Base-by-base conservation (phyloP, 1,139 yeast genomes). In the Geotrichum europaeum region DNA sequence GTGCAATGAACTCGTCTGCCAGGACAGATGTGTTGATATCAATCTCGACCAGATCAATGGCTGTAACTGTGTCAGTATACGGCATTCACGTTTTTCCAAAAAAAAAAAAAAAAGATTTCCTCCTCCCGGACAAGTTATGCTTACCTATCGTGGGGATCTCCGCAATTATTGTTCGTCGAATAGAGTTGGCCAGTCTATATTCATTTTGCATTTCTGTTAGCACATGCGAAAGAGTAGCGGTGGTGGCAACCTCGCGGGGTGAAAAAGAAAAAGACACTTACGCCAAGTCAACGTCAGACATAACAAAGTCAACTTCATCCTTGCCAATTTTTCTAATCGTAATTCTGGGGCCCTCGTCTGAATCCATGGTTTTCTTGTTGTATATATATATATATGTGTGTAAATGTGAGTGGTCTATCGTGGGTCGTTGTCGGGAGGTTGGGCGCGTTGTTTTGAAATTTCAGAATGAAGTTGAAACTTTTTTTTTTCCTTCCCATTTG, bases 1-100 rank as follows among this genome's bases (percentile, higher is more conserved):
- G 99, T 36, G 97, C 85, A 62, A 94, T 83, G 71, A 94, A 94
- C 75, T 94, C 99, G 74, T 94, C 99, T 1, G 99, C 99, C 66
- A 94, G 78, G 20, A 95, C 99, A 20, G 96, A 86, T 0, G 99
- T 90, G 76, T 94, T 94, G 63, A 84, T 84, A 70, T 91, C 96
- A 65, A 95, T 87, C 73, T 95, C 99, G 59, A 95, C 99, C 66
- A 94, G 82, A 73, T 95, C 99, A 65, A 95, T 92, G 60, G 99
- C 98, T 67, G 86, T 73, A 13, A 36, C 13, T 51, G 51, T 7
- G 57, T 32, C 24, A 57, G 50, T 36, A 40, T 13, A 15, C 6
- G 6, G 43, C 18, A 6, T 13, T 36, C 18, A 34, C 5, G 40
- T 34, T 34, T 34, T 34, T 34, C n/a, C 4, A 9, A 28, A n/a